Conservation (phyloP, 2,329 filamentous ascomycete genomes). For the Botrytis cinerea region DNA sequence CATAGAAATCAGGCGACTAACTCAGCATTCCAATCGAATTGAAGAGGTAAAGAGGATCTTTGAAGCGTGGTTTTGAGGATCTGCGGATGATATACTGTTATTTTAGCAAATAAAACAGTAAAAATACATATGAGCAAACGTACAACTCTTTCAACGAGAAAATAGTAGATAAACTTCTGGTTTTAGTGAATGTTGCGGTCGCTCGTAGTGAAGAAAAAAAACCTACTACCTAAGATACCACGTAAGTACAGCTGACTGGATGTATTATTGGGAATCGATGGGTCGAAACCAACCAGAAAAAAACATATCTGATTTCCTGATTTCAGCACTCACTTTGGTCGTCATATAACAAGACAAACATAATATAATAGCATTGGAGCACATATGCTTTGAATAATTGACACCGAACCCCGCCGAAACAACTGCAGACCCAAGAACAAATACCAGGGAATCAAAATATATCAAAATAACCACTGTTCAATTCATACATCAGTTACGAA, state of each 20-base stretch:
- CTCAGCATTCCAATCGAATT: constrained; percentile 61
- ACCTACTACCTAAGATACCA: not conserved
- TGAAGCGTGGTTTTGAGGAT: constrained; percentile 51
- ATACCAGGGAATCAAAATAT: constrained; percentile 61
- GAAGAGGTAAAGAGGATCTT: constrained; percentile 60
- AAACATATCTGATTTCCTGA: not conserved
- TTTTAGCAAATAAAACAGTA: not conserved
- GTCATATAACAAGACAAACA: constrained; percentile 64
- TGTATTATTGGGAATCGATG: too few relatives aligned
- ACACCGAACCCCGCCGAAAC: constrained; percentile 59
- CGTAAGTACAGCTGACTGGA: not conserved
- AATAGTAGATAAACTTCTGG: constrained; percentile 57
- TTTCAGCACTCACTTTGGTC: constrained; percentile 53
- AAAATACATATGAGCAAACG: not conserved
- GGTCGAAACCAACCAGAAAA: not conserved
- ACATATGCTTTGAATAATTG: constrained; percentile 52
- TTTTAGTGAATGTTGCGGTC: constrained; percentile 15
- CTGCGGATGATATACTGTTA: constrained; percentile 53
- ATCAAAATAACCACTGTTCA: constrained; percentile 58
- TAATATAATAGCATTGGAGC: constrained; percentile 59
- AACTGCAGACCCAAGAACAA: constrained; percentile 59
- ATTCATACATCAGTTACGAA: constrained; percentile 7
- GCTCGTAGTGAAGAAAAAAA: not conserved
- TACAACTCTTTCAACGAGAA: constrained; percentile 64
- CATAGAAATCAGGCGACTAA: constrained; percentile 32